A percentile compares a stretch with the other conserved stretches of the same genome.
Conservation (phyloP, 352 stramenopile genomes). For the Phytophthora pseudosyringae region DNA sequence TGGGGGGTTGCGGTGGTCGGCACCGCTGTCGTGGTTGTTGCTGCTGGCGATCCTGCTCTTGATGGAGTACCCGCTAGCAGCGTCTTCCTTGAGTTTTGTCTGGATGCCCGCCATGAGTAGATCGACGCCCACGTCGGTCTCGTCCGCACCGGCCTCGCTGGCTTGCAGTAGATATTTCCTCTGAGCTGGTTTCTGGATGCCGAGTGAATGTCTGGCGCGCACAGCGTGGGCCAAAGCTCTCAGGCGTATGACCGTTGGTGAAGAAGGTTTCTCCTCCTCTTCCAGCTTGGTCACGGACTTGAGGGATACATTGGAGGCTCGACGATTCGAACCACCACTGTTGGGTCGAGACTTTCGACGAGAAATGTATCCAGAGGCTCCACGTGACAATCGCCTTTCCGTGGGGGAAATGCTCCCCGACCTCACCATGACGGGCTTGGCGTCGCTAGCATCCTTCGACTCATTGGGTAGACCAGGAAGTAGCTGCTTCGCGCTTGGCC, state of each 20-base stretch:
- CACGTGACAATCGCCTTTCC: slow-evolving; percentile 20
- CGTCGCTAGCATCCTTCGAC: not conserved
- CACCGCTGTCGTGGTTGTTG: slow-evolving; percentile 4
- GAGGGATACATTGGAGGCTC: slow-evolving; percentile 16
- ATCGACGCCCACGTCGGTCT: slow-evolving; percentile 48
- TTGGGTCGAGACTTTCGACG: slow-evolving; percentile 21
- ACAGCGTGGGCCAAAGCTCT: slow-evolving; percentile 59
- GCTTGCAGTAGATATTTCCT: slow-evolving; percentile 51
- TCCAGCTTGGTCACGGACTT: slow-evolving; percentile 17
- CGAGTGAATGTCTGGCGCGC: slow-evolving; percentile 58
- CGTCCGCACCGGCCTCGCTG: slow-evolving; percentile 46
- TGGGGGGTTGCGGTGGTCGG: not conserved
- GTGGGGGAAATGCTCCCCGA: slow-evolving; percentile 22
- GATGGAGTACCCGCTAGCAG: not conserved
- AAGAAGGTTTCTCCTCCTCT: slow-evolving; percentile 35
- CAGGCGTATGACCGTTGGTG: slow-evolving; percentile 47
- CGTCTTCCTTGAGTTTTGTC: slow-evolving; percentile 41
- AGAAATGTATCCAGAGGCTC: not conserved
- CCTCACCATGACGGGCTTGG: slow-evolving; percentile 1
- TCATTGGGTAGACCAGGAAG: slow-evolving; percentile 13
- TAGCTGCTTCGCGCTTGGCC: slow-evolving; percentile 1
- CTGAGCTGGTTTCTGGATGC: slow-evolving; percentile 33
- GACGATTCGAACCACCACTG: slow-evolving; percentile 12
- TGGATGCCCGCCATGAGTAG: slow-evolving; percentile 38
- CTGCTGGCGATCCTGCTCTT: slow-evolving; percentile 6